Evolutionary conservation across 2,329 filamentous ascomycete genomes (phyloP).

Genomic region (Emericellopsis atlantica): DNA sequence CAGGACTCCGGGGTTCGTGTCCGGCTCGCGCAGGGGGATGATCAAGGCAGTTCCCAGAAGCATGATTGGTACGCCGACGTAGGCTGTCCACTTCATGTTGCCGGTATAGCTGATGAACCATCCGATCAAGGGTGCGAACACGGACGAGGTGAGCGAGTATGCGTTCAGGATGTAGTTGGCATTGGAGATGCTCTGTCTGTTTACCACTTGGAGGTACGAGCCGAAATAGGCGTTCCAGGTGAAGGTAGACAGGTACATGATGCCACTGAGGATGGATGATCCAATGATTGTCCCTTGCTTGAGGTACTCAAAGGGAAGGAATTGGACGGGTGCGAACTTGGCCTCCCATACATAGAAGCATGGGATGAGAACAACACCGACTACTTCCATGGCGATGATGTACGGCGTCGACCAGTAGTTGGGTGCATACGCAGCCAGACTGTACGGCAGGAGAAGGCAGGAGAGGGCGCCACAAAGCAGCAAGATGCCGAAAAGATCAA

Average conservation of each 20-base stretch:
- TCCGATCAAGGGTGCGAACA: slow-evolving; percentile 32
- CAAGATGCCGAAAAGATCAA: slow-evolving; percentile 39
- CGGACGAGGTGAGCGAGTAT: slow-evolving; percentile 30
- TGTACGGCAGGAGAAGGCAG: slow-evolving; percentile 35
- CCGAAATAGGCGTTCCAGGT: slow-evolving; percentile 35
- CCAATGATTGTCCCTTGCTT: slow-evolving; percentile 32
- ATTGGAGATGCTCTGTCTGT: slow-evolving; percentile 21
- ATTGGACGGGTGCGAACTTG: slow-evolving; percentile 37
- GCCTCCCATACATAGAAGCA: slow-evolving; percentile 41
- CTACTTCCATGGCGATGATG: slow-evolving; percentile 28
- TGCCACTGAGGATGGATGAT: slow-evolving; percentile 20
- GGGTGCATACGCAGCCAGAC: slow-evolving; percentile 16
- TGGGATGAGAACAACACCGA: slow-evolving; percentile 30
- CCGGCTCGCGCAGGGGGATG: slow-evolving; percentile 23
- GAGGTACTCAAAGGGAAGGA: slow-evolving; percentile 38
- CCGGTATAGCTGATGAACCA: slow-evolving; percentile 30
- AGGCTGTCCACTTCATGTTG: slow-evolving; percentile 24
- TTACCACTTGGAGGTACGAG: slow-evolving; percentile 36
- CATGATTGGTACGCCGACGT: slow-evolving; percentile 21
- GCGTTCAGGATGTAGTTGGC: slow-evolving; percentile 31
- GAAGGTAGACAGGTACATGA: slow-evolving; percentile 24
- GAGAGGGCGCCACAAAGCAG: slow-evolving; percentile 33
- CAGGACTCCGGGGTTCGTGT: slow-evolving; percentile 25
- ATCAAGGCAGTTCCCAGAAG: slow-evolving; percentile 25
- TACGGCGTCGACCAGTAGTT: slow-evolving; percentile 23